Percentiles rank a stretch among this genome's conserved stretches.
Evolutionary conservation across 257 asterid species (phyloP).

Genomic region (Nemophila menziesii): DNA sequence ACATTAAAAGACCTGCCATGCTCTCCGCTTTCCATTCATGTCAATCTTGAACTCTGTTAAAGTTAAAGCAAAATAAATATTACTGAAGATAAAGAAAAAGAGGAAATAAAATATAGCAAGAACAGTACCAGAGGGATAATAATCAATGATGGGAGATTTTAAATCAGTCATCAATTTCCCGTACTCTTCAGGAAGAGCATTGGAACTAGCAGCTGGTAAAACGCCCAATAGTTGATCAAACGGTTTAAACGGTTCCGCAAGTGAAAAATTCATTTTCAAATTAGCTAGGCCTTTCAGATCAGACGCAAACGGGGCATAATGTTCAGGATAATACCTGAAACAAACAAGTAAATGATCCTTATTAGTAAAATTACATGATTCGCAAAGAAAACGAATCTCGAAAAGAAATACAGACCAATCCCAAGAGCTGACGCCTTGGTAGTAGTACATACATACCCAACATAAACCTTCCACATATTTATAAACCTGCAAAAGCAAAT

Average conservation of each 20-base stretch:
- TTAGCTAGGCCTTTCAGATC: slow-evolving; percentile 74
- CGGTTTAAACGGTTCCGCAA: slow-evolving; percentile 88
- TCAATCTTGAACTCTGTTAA: slow-evolving; percentile 76
- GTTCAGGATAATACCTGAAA: slow-evolving; percentile 90
- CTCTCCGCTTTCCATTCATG: slow-evolving; percentile 95
- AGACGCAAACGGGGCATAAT: slow-evolving; percentile 98
- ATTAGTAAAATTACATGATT: not conserved
- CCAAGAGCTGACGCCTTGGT: slow-evolving; percentile 99
- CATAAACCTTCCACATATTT: slow-evolving; percentile 92
- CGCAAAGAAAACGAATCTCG: not conserved
- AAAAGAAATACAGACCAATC: slow-evolving; percentile 48
- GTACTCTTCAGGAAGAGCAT: slow-evolving; percentile 75
- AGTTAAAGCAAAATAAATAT: slow-evolving; percentile 9
- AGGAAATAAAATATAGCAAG: not conserved
- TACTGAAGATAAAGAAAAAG: slow-evolving; percentile 8
- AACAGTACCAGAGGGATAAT: slow-evolving; percentile 69
- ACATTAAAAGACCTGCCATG: slow-evolving; percentile 73
- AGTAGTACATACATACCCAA: slow-evolving; percentile 97
- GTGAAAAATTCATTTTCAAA: slow-evolving; percentile 75
- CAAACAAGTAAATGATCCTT: slow-evolving; percentile 4
- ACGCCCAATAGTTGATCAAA: slow-evolving; percentile 97
- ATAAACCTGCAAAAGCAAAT: slow-evolving; percentile 47
- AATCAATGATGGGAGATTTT: slow-evolving; percentile 63
- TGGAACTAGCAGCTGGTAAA: slow-evolving; percentile 90
- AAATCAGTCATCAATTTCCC: slow-evolving; percentile 82